Evolutionary conservation across 2,329 filamentous ascomycete species (phyloP).

Genomic region (Neonectria hederae): DNA sequence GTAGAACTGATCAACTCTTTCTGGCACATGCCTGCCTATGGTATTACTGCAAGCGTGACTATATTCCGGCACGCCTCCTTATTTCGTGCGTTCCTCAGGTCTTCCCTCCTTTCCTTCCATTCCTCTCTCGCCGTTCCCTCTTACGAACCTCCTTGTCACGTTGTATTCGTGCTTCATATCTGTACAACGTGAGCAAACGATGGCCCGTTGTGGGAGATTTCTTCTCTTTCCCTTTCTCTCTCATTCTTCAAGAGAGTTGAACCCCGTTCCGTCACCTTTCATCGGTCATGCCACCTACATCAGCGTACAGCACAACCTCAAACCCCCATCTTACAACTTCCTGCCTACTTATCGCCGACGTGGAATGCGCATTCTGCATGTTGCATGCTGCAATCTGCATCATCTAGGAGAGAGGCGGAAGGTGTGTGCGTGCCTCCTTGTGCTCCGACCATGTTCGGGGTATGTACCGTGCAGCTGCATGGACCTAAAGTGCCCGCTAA

Average conservation of each 20-base stretch:
- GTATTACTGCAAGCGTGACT: too few species aligned
- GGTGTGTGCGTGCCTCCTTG: not conserved
- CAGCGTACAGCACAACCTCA: not conserved
- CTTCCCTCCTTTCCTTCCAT: not conserved
- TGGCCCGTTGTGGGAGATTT: not conserved
- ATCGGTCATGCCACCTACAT: not conserved
- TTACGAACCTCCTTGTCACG: not conserved
- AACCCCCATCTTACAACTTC: not conserved
- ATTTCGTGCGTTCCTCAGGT: not conserved
- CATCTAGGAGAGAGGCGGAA: not conserved
- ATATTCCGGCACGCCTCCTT: not conserved
- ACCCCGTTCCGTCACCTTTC: not conserved
- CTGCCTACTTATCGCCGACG: not conserved
- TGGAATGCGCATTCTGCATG: conserved; percentile 5
- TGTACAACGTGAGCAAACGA: not conserved
- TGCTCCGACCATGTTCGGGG: not conserved
- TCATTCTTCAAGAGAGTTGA: not conserved
- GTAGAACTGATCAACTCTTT: not conserved
- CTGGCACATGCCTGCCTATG: not conserved
- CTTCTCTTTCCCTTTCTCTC: not conserved
- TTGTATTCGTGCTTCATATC: not conserved
- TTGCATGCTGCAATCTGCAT: conserved; percentile 1
- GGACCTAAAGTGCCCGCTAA: not conserved
- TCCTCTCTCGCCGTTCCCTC: not conserved
- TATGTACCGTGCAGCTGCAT: not conserved